Evolutionary conservation across 495 filamentous ascomycete species (phyloP), one percentile per base, ranked within the genome.

Genomic region (Neurospora pannonica): DNA sequence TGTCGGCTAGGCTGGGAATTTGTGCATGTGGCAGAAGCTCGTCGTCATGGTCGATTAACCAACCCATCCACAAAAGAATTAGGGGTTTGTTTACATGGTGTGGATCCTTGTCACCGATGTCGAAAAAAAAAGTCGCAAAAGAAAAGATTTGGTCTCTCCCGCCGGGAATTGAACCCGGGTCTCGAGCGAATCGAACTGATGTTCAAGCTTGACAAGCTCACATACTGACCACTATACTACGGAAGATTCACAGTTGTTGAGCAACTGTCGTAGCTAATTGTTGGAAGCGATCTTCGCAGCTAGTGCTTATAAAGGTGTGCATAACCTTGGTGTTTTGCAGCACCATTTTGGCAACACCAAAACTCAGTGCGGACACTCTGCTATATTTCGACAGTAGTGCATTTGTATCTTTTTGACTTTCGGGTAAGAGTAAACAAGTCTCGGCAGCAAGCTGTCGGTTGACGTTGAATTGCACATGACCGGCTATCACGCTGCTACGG

Each of bases 171-270:
- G 36, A 37, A 37, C 36, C 36, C 36, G 36, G 36, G 36, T 37
- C 36, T 37, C 36, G 36, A 37, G 36, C 36, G 36, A 37, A 37
- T 37, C 36, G 43, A 48, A 48, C 43, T 48, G 43, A 48, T 48
- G 43, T 48, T 48, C 43, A 48, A 48, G 43, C 43, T 54, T 54
- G 46, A 54, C 46, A 54, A 54, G 46, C 46, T 54, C 46, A 54
- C 46, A 54, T 62, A 62, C 54, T 62, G 54, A 62, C 54, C 54
- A 62, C 54, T 62, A 62, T 62, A 62, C 54, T 62, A 62, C 54
- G 54, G 54, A 62, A 62, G 54, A 62, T 34, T 62, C 15, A 62
- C 54, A 62, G 28, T 17, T 62, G 54, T 62, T 62, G 24, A 17
- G 21, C 54, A 62, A 31, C 54, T 34, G 54, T 62, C 54, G 54